phyloP scores from a whole-genome alignment of 1,139 yeast species.

The Suhomyces taliae region DNA sequence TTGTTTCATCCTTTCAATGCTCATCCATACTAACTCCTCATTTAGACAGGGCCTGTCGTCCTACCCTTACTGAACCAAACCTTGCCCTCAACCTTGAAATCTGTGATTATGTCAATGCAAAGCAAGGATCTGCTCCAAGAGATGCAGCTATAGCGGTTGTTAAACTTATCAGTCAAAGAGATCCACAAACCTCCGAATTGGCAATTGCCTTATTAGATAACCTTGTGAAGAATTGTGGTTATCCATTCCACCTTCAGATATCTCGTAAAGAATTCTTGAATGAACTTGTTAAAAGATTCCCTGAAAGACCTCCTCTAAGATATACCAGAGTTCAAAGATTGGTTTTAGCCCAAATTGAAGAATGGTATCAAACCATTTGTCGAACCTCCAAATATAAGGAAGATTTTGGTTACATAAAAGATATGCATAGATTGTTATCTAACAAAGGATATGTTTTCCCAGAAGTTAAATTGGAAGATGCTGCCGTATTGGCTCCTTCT shows the following conservation, averaged over 20 bases:
- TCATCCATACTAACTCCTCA: constrained; percentile 17
- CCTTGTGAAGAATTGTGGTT: constrained; percentile 95
- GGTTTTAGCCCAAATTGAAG: constrained; percentile 88
- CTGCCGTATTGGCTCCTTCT: constrained; percentile 90
- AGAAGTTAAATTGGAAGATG: constrained; percentile 84
- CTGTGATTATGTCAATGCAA: constrained; percentile 89
- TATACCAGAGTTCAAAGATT: constrained; percentile 82
- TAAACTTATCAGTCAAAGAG: constrained; percentile 76
- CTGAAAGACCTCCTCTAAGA: constrained; percentile 89
- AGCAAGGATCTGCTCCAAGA: constrained; percentile 87
- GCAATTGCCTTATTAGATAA: constrained; percentile 71
- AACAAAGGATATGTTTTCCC: constrained; percentile 93
- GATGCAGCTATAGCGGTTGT: constrained; percentile 94
- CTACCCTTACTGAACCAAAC: constrained; percentile 83
- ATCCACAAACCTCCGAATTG: constrained; percentile 71
- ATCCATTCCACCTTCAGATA: constrained; percentile 92
- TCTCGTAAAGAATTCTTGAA: constrained; percentile 93
- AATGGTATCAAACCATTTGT: constrained; percentile 96
- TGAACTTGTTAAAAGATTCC: constrained; percentile 88
- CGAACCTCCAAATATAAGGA: constrained; percentile 87
- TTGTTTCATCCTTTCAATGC: neutral
- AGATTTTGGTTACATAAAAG: constrained; percentile 88
- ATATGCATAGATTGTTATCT: constrained; percentile 87
- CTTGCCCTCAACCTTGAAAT: constrained; percentile 85
- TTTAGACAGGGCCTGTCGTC: constrained; percentile 82